Base-by-base conservation (phyloP, 768 basidiomycete species). In the Daedaleopsis nitida region DNA sequence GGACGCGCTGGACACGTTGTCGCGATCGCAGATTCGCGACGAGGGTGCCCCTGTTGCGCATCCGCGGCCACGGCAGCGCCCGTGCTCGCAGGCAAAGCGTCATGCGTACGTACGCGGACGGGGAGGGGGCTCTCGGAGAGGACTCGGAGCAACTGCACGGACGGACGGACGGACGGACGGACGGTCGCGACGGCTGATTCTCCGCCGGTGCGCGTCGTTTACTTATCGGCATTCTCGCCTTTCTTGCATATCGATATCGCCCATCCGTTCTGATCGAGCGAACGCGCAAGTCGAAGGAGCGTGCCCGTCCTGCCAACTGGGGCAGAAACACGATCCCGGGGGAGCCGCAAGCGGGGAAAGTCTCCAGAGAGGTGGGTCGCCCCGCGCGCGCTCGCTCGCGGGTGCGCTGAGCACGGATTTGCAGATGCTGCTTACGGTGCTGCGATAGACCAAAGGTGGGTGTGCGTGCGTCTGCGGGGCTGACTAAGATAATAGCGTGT, bases 281-380 rank as follows among this genome's bases (percentile, higher is more conserved):
- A n/a, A 7, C 52, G 51, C 34, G 32, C 52, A 11, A 12, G 35
- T 8, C 3, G 13, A n/a, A 32, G 27, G 4, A 6, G 17, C 52
- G 52, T 2, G 39, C 10, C 5, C 39, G 39, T 17, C 13, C 39
- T 42, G 39, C 39, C 27, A 42, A 2, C 39, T 11, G 39, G 13
- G 19, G 50, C 47, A 13, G 21, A 3, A 44, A 11, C 42, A 27
- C n/a, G 39, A 23, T 42, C 42, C 17, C 42, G 23, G 23, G 23
- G 13, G 13, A 13, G 13, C 27, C 27, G 27, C 27, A 32, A 16
- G 43, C 19, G 54, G 44, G 34, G 14, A 37, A 62, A 62, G 60
- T 47, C 60, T 62, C 60, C 60, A 37, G 49, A 39, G 34, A 27
- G 34, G 44, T 52, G 60, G 60, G 55, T 43, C 60, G 34, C 0